Percentiles rank a stretch among this genome's conserved stretches.
These are phyloP conservation scores for Leishmania turanica DNA, from an alignment of 208 protist genomes.

Conservation along the genomic window DNA sequence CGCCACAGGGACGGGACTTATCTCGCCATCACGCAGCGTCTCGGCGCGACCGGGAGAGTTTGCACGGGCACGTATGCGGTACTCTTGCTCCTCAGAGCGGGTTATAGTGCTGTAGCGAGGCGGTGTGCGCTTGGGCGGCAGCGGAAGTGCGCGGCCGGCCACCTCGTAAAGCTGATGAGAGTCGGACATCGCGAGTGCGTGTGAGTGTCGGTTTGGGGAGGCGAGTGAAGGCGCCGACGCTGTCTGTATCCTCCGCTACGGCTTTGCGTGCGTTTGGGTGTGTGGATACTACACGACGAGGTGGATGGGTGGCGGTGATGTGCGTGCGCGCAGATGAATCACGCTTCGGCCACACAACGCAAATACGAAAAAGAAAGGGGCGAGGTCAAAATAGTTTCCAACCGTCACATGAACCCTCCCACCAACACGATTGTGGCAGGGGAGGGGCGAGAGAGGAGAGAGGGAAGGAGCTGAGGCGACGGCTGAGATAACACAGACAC, in stretches of 20 bases:
- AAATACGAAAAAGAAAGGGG: background rate
- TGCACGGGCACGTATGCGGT: slow-evolving; percentile 7
- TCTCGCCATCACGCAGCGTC: slow-evolving; percentile 17
- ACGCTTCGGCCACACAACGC: background rate
- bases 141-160: slow-evolving; percentile 56
- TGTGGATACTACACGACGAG: background rate
- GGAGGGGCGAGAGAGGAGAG: background rate
- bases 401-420: background rate
- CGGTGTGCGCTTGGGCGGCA: slow-evolving; percentile 56
- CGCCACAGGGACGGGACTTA: slow-evolving; percentile 9
- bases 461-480: background rate
- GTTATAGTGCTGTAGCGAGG: slow-evolving; percentile 53
- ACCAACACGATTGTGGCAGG: background rate
- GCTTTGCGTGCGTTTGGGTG: background rate
- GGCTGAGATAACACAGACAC: background rate
- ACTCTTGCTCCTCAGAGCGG: slow-evolving; percentile 39
- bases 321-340: background rate
- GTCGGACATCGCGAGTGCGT: slow-evolving; percentile 40
- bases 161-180: slow-evolving; percentile 44
- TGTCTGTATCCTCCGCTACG: background rate
- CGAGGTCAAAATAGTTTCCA: background rate
- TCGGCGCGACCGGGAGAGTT: slow-evolving; percentile 13
- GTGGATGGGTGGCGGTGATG: background rate
- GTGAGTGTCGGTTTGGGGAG: background rate
- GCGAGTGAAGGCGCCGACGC: background rate